Evolutionary conservation across 2,329 filamentous ascomycete genomes (phyloP).

Genomic region (Fonsecaea multimorphosa): DNA sequence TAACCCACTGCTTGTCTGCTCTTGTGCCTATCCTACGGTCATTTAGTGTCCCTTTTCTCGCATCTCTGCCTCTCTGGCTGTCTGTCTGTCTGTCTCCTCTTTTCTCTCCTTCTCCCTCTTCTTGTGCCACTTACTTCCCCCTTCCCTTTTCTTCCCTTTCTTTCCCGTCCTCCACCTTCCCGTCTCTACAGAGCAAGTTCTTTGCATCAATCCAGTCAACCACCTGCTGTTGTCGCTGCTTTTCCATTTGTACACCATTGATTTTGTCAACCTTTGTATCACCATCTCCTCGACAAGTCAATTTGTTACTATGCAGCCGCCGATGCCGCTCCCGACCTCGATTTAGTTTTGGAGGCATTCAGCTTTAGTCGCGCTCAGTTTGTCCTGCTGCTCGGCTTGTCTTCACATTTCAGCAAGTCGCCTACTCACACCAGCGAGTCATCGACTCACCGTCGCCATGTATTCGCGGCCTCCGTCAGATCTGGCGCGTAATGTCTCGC

Average conservation of each 20-base stretch:
- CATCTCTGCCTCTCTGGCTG: not conserved
- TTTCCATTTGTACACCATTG: conserved; percentile 3
- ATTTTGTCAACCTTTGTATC: conserved; percentile 24
- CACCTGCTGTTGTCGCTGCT: not conserved
- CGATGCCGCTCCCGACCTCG: not conserved
- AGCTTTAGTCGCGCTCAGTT: not conserved
- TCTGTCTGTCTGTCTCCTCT: conserved; percentile 1
- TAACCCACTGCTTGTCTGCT: conserved; percentile 9
- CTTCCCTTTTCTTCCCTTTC: conserved; percentile 7
- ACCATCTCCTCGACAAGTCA: conserved; percentile 5
- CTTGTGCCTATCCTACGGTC: conserved; percentile 8
- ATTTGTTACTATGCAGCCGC: not conserved
- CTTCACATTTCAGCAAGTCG: not conserved
- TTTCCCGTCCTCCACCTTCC: conserved; percentile 17
- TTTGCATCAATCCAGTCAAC: not conserved
- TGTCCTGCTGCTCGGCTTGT: conserved; percentile 4
- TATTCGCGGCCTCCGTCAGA: conserved; percentile 27
- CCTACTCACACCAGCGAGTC: not conserved
- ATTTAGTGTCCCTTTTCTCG: not conserved
- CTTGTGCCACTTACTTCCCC: not conserved
- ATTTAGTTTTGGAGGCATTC: not conserved
- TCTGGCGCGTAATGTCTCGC: conserved; percentile 22
- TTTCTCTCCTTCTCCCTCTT: not conserved
- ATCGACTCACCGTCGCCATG: conserved; percentile 14
- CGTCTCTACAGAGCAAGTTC: not conserved